These are phyloP conservation scores for Suillus ampliporus DNA, from an alignment of 768 basidiomycete species.

Conservation along the genomic window DNA sequence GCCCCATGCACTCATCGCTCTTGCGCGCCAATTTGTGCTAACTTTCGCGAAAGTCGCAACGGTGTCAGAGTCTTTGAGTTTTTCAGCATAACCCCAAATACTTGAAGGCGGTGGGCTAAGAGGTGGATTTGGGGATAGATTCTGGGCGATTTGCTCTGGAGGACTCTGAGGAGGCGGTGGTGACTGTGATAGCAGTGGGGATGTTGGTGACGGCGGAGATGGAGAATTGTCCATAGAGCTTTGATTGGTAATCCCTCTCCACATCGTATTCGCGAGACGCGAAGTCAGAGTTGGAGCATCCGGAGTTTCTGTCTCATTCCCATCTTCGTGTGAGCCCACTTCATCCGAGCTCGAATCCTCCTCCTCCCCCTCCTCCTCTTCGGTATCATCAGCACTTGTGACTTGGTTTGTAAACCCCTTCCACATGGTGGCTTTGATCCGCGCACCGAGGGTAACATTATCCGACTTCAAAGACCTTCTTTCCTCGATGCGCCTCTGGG, in stretches of 20 bases:
- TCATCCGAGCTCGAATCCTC: constrained; percentile 30
- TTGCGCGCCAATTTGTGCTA: constrained; percentile 78
- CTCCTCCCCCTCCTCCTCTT: constrained; percentile 35
- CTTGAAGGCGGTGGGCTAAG: constrained; percentile 38
- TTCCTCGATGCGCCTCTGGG: constrained; percentile 53
- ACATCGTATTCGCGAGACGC: constrained; percentile 66
- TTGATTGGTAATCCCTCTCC: constrained; percentile 80
- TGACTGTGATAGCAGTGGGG: constrained; percentile 35
- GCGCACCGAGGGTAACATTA: constrained; percentile 55
- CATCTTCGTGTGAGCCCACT: constrained; percentile 41
- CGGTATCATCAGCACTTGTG: constrained; percentile 41
- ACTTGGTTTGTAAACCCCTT: constrained; percentile 65
- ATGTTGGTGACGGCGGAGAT: constrained; percentile 45
- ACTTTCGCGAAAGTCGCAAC: constrained; percentile 73
- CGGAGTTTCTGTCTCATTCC: constrained; percentile 52
- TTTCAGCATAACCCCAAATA: constrained; percentile 76
- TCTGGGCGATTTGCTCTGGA: constrained; percentile 8
- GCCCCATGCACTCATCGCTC: constrained; percentile 46
- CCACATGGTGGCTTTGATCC: constrained; percentile 68
- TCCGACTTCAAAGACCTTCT: constrained; percentile 36
- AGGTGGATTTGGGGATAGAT: neutral
- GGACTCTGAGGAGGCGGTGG: constrained; percentile 21
- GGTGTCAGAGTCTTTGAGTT: constrained; percentile 74
- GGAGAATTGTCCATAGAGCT: constrained; percentile 63
- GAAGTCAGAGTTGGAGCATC: constrained; percentile 49